Base-by-base conservation (phyloP, 1,139 yeast genomes). In the Candida tropicalis region DNA sequence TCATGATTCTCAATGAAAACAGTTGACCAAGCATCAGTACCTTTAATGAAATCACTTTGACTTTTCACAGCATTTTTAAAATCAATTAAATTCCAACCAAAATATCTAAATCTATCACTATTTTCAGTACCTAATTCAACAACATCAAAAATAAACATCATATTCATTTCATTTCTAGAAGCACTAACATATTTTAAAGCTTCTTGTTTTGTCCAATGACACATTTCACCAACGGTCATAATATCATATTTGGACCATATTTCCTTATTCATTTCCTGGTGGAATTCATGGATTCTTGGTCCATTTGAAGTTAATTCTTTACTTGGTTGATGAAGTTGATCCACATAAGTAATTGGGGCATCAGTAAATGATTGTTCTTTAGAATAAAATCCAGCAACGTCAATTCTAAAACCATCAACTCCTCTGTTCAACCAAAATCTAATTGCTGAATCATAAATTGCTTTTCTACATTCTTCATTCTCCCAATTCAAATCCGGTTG, bases 401-500 rank as follows among this genome's bases (percentile, higher is more conserved):
- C 84, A 45, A 79, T 75, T 61, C 84, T 68, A 60, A 79, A 79
- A 1, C 84, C 84, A 53, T 78, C 81, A 36, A 77, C 73, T 17
- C 84, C 84, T 52, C 70, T 68, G 43, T 77, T 75, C 46, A 72
- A 73, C 84, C 84, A 79, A 58, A 67, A 79, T 24, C 63, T 65
- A 56, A 79, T 60, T 10, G 81, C 80, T 13, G 65, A 61, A 35
- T 75, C 63, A 55, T 77, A 75, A 44, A 79, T 73, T 22, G 81
- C 83, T 15, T 72, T 57, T 59, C 84, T 66, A 31, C 73, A 65
- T 40, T 65, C 77, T 49, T 69, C 74, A 52, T 72, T 77, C 53
- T 79, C 84, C 84, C 84, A 79, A 57, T 79, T 79, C 51, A 79
- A 64, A 53, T 79, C 84, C 13, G 84, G 84, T 57, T 79, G 84